Conservation (phyloP, 1,139 yeast species). For the Spathaspora sp. region DNA sequence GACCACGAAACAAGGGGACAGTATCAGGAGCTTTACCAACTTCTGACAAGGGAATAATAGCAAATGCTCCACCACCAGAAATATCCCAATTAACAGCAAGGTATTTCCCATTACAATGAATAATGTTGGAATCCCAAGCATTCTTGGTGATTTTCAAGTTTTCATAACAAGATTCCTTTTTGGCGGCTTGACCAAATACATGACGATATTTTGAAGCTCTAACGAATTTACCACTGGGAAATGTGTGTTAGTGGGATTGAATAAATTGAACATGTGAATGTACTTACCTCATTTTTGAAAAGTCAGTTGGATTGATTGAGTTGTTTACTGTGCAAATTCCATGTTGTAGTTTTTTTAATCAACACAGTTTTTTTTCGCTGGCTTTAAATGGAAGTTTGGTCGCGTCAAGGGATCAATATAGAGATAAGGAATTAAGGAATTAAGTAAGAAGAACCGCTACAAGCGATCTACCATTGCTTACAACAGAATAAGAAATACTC, state of each 20-base stretch:
- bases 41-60: constrained; percentile 81
- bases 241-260: background rate
- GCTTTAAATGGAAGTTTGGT: background rate
- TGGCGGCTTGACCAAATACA: constrained; percentile 89
- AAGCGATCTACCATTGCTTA: no score
- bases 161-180: constrained; percentile 86
- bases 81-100: constrained; percentile 90
- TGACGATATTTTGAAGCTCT: constrained; percentile 97
- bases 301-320: background rate
- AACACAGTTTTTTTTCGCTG: background rate
- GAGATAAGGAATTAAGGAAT: no score
- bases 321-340: background rate
- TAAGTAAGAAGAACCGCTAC: no score
- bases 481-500: no score
- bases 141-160: constrained; percentile 82
- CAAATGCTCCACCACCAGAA: constrained; percentile 97
- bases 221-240: constrained; percentile 78
- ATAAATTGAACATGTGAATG: background rate
- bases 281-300: constrained; percentile 2
- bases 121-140: constrained; percentile 94
- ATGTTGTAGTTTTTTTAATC: background rate
- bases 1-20: constrained; percentile 92
- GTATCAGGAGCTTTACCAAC: constrained; percentile 94
- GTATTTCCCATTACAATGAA: constrained; percentile 77
- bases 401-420: no score